A percentile compares a stretch with the other conserved stretches of the same genome.
Conservation (phyloP, 768 basidiomycete genomes). For the Podaxis carcinomalis region DNA sequence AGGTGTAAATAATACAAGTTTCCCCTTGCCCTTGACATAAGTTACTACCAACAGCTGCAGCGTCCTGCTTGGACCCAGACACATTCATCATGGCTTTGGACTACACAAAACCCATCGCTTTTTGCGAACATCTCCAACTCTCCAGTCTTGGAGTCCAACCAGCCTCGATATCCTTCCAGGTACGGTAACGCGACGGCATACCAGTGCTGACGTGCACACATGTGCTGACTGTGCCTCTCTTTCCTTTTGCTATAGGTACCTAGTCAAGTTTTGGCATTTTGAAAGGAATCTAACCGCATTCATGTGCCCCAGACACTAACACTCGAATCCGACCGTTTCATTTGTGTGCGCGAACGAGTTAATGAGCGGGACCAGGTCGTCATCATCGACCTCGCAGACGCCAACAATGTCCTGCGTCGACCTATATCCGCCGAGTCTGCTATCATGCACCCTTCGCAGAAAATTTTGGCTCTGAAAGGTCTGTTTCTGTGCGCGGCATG, state of each 20-base stretch:
- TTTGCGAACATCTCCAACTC: conserved; percentile 90
- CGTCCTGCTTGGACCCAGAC: conserved; percentile 8
- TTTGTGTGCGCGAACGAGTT: conserved; percentile 95
- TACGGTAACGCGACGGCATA: conserved; percentile 38
- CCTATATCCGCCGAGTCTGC: conserved; percentile 99
- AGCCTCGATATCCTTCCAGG: conserved; percentile 95
- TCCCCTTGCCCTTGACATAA: conserved; percentile 3
- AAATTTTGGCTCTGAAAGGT: conserved; percentile 96
- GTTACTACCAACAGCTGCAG: conserved; percentile 6
- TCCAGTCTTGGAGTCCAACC: conserved; percentile 96
- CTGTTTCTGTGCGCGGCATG: conserved; percentile 18
- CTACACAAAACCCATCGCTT: conserved; percentile 74
- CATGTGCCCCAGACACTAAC: conserved; percentile 67
- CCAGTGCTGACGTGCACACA: conserved; percentile 27
- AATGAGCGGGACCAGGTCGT: conserved; percentile 97
- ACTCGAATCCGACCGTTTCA: conserved; percentile 96
- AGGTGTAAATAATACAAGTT: conserved; percentile 9
- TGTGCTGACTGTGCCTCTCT: conserved; percentile 21
- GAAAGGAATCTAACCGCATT: background rate
- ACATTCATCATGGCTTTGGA: conserved; percentile 39
- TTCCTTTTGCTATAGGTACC: conserved; percentile 24
- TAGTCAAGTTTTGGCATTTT: background rate
- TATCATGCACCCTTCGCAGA: conserved; percentile 96
- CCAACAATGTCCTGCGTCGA: conserved; percentile 93
- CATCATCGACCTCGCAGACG: conserved; percentile 95